These are phyloP conservation scores for Akanthomyces uredinophilus DNA, from an alignment of 2,329 filamentous ascomycete species.

Conservation along the genomic window DNA sequence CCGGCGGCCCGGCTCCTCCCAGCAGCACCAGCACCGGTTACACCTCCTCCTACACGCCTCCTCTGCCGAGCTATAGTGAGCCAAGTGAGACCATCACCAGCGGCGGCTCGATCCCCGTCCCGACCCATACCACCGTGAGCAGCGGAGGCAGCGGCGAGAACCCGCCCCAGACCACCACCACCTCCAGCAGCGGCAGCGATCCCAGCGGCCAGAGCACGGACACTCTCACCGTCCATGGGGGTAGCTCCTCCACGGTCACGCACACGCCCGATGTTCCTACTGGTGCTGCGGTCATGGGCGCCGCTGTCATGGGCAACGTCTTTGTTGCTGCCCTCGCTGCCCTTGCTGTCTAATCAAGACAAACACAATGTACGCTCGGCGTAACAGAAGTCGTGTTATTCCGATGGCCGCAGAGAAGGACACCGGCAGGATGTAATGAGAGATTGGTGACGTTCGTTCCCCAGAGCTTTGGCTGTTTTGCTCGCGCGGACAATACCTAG, in stretches of 20 bases:
- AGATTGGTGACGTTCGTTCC: neutral
- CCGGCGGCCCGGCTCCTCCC: constrained; percentile 16
- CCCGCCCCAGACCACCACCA: constrained; percentile 13
- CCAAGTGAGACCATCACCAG: neutral
- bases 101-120: constrained; percentile 16
- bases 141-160: constrained; percentile 17
- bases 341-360: neutral
- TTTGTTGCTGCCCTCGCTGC: constrained; percentile 8
- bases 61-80: constrained; percentile 6
- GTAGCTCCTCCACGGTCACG: neutral
- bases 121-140: neutral
- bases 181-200: constrained; percentile 13
- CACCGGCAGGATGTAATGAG: constrained; percentile 1
- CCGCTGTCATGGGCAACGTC: constrained; percentile 8
- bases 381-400: too few species aligned
- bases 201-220: constrained; percentile 16
- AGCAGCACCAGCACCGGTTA: neutral
- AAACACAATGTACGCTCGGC: neutral
- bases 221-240: constrained; percentile 15
- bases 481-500: neutral
- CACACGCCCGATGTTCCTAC: constrained; percentile 10
- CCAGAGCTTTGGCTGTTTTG: neutral
- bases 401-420: neutral
- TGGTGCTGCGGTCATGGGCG: constrained; percentile 3
- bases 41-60: neutral